Percentiles rank a stretch among this genome's conserved stretches.
Evolutionary conservation across 352 stramenopile species (phyloP).

Genomic region (Globisporangium cystogenes): DNA sequence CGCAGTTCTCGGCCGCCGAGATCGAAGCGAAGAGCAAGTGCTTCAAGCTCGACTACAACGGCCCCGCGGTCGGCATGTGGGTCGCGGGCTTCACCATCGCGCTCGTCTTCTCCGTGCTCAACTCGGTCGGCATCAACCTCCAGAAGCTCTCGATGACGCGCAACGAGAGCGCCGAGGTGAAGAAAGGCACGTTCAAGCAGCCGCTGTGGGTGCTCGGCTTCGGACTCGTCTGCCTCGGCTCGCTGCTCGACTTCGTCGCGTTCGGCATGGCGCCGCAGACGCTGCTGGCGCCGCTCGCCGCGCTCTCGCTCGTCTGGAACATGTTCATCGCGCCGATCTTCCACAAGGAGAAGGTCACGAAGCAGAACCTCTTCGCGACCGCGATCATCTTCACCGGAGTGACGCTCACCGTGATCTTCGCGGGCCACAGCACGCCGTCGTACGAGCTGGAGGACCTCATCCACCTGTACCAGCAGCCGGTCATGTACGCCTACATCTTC

Average conservation of each 20-base stretch:
- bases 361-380: slow-evolving; percentile 75
- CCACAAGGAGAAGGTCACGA: slow-evolving; percentile 85
- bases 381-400: slow-evolving; percentile 88
- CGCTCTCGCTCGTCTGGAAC: slow-evolving; percentile 89
- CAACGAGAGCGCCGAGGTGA: slow-evolving; percentile 57
- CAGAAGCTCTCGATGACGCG: slow-evolving; percentile 87
- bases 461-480: slow-evolving; percentile 65
- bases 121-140: slow-evolving; percentile 89
- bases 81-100: slow-evolving; percentile 84
- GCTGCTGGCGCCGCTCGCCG: slow-evolving; percentile 83
- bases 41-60: slow-evolving; percentile 72
- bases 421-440: slow-evolving; percentile 73
- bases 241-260: slow-evolving; percentile 87
- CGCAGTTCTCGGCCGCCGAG: slow-evolving; percentile 26
- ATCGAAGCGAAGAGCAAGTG: slow-evolving; percentile 70
- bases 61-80: slow-evolving; percentile 78
- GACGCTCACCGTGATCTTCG: slow-evolving; percentile 87
- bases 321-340: slow-evolving; percentile 89
- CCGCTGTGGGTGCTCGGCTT: slow-evolving; percentile 89
- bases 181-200: slow-evolving; percentile 78
- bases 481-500: slow-evolving; percentile 84
- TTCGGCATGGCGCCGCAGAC: slow-evolving; percentile 91
- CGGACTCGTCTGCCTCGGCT: slow-evolving; percentile 72
- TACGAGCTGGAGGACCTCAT: slow-evolving; percentile 88
- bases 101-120: slow-evolving; percentile 85